These are phyloP conservation scores for Leccinum solheimii DNA, from an alignment of 1,284 basidiomycete genomes.

Conservation along the genomic window DNA sequence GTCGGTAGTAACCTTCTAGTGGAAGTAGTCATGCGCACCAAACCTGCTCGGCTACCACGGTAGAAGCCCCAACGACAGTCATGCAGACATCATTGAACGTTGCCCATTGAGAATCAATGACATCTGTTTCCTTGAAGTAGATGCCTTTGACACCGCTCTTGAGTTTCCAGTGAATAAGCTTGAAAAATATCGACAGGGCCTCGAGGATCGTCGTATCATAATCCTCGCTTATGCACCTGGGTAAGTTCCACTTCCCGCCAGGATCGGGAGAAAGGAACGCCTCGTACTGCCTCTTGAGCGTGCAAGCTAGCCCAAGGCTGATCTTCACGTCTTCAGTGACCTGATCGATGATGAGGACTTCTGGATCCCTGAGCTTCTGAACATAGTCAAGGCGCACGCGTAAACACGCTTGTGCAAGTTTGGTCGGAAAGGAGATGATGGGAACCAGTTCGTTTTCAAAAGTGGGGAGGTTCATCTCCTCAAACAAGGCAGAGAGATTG, in stretches of 20 bases:
- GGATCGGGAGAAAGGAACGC: slow-evolving; percentile 86
- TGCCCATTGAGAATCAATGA: slow-evolving; percentile 95
- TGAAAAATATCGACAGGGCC: slow-evolving; percentile 90
- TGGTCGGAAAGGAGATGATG: slow-evolving; percentile 93
- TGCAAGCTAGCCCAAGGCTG: slow-evolving; percentile 90
- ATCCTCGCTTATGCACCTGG: slow-evolving; percentile 82
- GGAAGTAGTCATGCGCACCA: slow-evolving; percentile 57
- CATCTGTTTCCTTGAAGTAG: slow-evolving; percentile 97
- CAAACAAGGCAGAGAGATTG: slow-evolving; percentile 71
- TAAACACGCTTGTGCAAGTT: slow-evolving; percentile 89
- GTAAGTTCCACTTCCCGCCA: slow-evolving; percentile 86
- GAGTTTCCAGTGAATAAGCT: slow-evolving; percentile 92
- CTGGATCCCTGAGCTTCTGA: slow-evolving; percentile 85
- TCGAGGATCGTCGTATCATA: slow-evolving; percentile 91
- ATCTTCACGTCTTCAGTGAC: slow-evolving; percentile 93
- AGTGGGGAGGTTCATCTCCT: slow-evolving; percentile 86
- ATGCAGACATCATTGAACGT: slow-evolving; percentile 94
- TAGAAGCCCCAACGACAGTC: slow-evolving; percentile 85
- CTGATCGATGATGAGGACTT: slow-evolving; percentile 92
- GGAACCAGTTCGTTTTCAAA: slow-evolving; percentile 93
- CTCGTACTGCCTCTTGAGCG: slow-evolving; percentile 93
- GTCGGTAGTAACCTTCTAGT: slow-evolving; percentile 1
- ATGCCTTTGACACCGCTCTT: slow-evolving; percentile 91
- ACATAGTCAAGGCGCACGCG: slow-evolving; percentile 91
- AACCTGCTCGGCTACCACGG: slow-evolving; percentile 91